Evolutionary conservation across 768 basidiomycete genomes (phyloP), one percentile per base, ranked within the genome.

Genomic region (Russula brevipes): DNA sequence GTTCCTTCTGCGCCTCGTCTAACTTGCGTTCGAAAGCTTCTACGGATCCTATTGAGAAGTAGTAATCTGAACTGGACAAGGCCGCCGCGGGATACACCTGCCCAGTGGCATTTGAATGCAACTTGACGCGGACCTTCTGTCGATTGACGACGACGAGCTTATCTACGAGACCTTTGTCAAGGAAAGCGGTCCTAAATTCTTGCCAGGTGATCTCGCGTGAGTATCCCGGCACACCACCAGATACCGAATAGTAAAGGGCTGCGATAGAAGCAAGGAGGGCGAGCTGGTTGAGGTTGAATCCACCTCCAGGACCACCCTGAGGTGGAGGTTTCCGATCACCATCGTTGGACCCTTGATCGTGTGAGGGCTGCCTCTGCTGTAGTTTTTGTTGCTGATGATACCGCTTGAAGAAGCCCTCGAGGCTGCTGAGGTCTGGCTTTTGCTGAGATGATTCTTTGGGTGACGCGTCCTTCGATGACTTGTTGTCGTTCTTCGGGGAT

Each of bases 161-260:
- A 69, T 98, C 94, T 42, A 99, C 96, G 57, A 98, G 83, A 47
- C 94, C 96, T 72, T 95, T 94, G 76, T 96, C 89, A 51, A 99
- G 87, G 80, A 99, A 93, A 10, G 94, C 93, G 50, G 92, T 95
- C 57, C 94, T 86, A 79, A 99, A 99, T 76, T 98, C 97, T 76
- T 98, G 95, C 96, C 97, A 99, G 66, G 97, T 99, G 68, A 99
- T 98, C 77, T 99, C 97, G 63, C 89, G 85, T 1, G 88, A 84
- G 31, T 77, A 75, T 0, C 76, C 73, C 4, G 81, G 76, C 0
- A 78, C 74, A 44, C 77, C 78, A 35, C 72, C 71, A 12, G 85
- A 81, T 61, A 83, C 78, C 14, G 82, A 82, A 69, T 87, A 89
- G 14, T 88, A 78, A 69, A 88, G 80, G 70, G 85, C 87, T 24